Evolutionary conservation across 805 yeast genomes (phyloP).

Genomic region (Metschnikowia aberdeeniae): DNA sequence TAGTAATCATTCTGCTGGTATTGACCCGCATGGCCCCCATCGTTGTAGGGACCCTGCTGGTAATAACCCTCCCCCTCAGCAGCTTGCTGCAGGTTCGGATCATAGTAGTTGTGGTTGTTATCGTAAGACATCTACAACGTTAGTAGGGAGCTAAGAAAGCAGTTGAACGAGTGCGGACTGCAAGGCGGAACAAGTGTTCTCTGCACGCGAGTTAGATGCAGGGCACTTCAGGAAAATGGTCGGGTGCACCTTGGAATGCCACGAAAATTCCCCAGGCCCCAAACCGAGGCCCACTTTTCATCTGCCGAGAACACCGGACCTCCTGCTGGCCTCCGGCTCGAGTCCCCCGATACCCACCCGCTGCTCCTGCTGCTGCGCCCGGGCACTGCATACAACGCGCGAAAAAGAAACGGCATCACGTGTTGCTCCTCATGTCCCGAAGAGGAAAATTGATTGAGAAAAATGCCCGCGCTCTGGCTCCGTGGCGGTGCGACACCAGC

Average conservation of each 20-base stretch:
- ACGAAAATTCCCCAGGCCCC: too few relatives aligned
- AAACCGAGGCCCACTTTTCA: too few relatives aligned
- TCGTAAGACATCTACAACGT: conserved; percentile 55
- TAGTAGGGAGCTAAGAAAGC: conserved; percentile 14
- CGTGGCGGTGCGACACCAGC: conserved; percentile 1
- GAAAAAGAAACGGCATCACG: conserved; percentile 7
- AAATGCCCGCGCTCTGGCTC: neutral
- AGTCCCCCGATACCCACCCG: too few relatives aligned
- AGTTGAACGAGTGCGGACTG: neutral
- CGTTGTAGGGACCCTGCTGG: conserved; percentile 40
- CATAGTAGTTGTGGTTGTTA: conserved; percentile 42
- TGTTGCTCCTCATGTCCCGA: conserved; percentile 1
- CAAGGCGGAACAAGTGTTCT: neutral
- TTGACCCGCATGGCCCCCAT: conserved; percentile 26
- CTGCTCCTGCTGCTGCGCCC: conserved; percentile 5
- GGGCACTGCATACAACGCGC: conserved; percentile 1
- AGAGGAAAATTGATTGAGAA: conserved; percentile 2
- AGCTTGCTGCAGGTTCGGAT: conserved; percentile 26
- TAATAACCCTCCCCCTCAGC: conserved; percentile 28
- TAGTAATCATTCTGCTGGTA: conserved; percentile 45
- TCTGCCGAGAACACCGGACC: too few relatives aligned
- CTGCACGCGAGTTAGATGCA: too few relatives aligned
- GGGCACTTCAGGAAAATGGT: too few relatives aligned
- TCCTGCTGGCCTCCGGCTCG: too few relatives aligned
- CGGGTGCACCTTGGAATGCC: too few relatives aligned